Conservation (phyloP, 768 basidiomycete species). For the Hypholoma sublateritium region DNA sequence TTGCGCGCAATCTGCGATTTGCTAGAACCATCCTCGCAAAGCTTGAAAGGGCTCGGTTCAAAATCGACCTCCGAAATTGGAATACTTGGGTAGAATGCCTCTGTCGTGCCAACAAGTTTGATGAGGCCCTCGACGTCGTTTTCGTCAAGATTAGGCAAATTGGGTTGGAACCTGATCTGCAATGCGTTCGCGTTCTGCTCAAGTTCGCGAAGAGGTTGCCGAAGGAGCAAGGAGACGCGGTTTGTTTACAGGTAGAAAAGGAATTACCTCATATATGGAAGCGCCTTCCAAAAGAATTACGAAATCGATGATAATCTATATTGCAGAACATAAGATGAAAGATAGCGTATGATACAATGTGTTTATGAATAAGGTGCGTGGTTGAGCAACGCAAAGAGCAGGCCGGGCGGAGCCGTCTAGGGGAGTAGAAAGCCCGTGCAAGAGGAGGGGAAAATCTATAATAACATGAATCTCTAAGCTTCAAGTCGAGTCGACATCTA, state of each 20-base stretch:
- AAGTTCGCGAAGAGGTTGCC: slow-evolving; percentile 45
- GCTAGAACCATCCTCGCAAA: slow-evolving; percentile 57
- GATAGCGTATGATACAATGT: slow-evolving; percentile 22
- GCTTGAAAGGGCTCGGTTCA: slow-evolving; percentile 48
- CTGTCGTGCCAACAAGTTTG: slow-evolving; percentile 65
- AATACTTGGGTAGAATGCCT: slow-evolving; percentile 83
- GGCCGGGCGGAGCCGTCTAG: slow-evolving; percentile 45
- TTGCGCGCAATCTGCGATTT: slow-evolving; percentile 46
- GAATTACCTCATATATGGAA: slow-evolving; percentile 40
- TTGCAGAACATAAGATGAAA: background rate
- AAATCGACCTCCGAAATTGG: slow-evolving; percentile 70
- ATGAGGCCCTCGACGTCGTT: slow-evolving; percentile 65
- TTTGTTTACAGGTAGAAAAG: slow-evolving; percentile 43
- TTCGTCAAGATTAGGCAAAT: slow-evolving; percentile 63
- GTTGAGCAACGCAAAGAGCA: slow-evolving; percentile 62
- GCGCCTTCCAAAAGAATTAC: slow-evolving; percentile 17
- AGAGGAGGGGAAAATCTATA: slow-evolving; percentile 18
- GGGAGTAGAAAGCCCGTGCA: slow-evolving; percentile 46
- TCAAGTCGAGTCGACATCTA: background rate
- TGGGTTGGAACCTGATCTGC: slow-evolving; percentile 45
- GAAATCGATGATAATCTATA: slow-evolving; percentile 18
- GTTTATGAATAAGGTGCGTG: slow-evolving; percentile 38
- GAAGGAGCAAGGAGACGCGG: slow-evolving; percentile 24
- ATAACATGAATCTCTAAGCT: slow-evolving; percentile 14
- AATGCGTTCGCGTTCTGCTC: slow-evolving; percentile 52